phyloP scores from a whole-genome alignment of 164 flowering plant genomes.

The Macadamia integrifolia region DNA sequence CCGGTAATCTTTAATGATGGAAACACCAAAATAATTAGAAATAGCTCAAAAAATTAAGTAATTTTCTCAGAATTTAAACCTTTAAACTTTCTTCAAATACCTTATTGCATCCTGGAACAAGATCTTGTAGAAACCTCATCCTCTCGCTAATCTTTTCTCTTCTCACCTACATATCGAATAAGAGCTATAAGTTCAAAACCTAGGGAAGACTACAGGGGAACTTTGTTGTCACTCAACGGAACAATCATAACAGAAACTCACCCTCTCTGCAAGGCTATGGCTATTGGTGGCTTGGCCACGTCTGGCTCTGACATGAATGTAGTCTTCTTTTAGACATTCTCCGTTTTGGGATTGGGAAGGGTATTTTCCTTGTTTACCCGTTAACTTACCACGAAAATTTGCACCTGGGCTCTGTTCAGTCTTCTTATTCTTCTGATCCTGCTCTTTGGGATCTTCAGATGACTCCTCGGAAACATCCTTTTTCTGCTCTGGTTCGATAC shows the following conservation, averaged over 20 bases:
- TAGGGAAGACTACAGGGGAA: not conserved
- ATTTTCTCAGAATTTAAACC: not conserved
- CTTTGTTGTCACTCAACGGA: not conserved
- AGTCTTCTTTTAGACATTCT: slow-evolving; percentile 61
- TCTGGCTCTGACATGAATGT: slow-evolving; percentile 86
- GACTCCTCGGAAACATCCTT: slow-evolving; percentile 38
- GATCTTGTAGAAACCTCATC: slow-evolving; percentile 96
- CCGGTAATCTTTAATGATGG: slow-evolving; percentile 62
- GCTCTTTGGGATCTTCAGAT: slow-evolving; percentile 31
- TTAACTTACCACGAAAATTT: slow-evolving; percentile 39
- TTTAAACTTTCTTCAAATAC: slow-evolving; percentile 25
- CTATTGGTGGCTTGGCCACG: slow-evolving; percentile 98
- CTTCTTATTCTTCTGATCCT: slow-evolving; percentile 50
- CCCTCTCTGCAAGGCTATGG: slow-evolving; percentile 98
- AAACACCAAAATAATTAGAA: slow-evolving; percentile 1
- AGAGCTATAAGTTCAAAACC: slow-evolving; percentile 12
- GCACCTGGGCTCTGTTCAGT: slow-evolving; percentile 28
- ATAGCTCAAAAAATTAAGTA: too few relatives aligned
- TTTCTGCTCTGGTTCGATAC: slow-evolving; percentile 34
- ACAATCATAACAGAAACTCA: slow-evolving; percentile 16
- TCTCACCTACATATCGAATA: slow-evolving; percentile 56
- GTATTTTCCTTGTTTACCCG: slow-evolving; percentile 54
- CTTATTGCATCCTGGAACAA: slow-evolving; percentile 98
- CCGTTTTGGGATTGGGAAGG: slow-evolving; percentile 32
- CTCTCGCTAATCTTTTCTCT: slow-evolving; percentile 95